phyloP scores from a whole-genome alignment of 805 yeast species.

The Ogataea pini region DNA sequence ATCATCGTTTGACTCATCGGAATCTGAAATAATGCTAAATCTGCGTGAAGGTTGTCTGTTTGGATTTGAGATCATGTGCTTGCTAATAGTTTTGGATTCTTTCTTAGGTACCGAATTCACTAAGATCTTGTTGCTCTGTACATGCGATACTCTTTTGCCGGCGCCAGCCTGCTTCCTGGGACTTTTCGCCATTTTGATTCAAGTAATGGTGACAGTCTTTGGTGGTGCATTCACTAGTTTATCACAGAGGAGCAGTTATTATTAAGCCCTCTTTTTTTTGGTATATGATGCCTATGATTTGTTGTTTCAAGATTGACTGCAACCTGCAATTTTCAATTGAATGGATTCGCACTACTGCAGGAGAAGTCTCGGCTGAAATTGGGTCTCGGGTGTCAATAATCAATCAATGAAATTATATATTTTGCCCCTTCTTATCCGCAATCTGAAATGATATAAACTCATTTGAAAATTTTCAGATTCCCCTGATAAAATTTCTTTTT shows the following conservation, averaged over 20 bases:
- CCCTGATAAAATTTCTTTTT: conserved; percentile 10
- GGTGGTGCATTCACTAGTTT: conserved; percentile 8
- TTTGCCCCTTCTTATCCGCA: conserved; percentile 12
- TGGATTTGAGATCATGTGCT: conserved; percentile 6
- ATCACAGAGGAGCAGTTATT: neutral
- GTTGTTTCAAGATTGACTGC: no score
- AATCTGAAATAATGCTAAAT: conserved; percentile 30
- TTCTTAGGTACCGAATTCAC: conserved; percentile 16
- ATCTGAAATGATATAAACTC: conserved; percentile 12
- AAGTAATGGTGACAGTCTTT: neutral
- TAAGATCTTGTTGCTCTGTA: conserved; percentile 32
- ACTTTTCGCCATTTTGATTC: conserved; percentile 30
- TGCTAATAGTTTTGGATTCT: conserved; percentile 30
- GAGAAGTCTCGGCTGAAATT: neutral
- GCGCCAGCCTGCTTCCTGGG: conserved; percentile 31
- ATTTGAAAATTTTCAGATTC: conserved; percentile 21
- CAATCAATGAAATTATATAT: neutral
- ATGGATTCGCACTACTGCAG: neutral
- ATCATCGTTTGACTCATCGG: conserved; percentile 19
- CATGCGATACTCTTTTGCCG: conserved; percentile 29
- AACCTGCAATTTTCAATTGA: neutral
- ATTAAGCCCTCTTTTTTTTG: conserved; percentile 6
- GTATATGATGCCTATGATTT: neutral
- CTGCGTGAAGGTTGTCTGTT: conserved; percentile 20
- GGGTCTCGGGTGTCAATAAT: neutral